Percentiles rank a stretch among this genome's conserved stretches.
Evolutionary conservation across 495 filamentous ascomycete species (phyloP).

Genomic region (Podospora pseudoanserina): DNA sequence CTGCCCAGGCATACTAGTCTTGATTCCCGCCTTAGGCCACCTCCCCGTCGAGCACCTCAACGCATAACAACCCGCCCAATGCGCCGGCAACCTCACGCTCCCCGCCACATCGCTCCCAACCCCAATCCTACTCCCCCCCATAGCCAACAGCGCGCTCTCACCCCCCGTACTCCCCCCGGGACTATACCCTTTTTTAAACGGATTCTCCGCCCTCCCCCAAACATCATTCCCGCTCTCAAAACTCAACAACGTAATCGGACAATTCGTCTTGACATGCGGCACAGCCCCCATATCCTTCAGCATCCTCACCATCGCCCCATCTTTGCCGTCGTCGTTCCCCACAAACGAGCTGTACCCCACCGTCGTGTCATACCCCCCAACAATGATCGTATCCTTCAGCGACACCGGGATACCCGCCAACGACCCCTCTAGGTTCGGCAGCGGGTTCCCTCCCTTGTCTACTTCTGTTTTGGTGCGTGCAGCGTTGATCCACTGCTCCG

Average conservation of each 20-base stretch:
- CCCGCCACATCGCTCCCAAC: conserved; percentile 94
- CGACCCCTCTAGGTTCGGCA: conserved; percentile 58
- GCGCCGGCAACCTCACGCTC: conserved; percentile 82
- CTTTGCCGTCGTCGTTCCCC: conserved; percentile 57
- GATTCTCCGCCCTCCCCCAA: conserved; percentile 79
- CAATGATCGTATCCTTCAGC: conserved; percentile 81
- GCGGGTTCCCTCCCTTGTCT: conserved; percentile 54
- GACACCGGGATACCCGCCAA: conserved; percentile 87
- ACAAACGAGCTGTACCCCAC: conserved; percentile 77
- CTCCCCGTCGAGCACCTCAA: conserved; percentile 91
- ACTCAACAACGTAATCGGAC: conserved; percentile 86
- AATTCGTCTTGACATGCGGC: conserved; percentile 91
- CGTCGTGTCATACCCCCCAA: conserved; percentile 81
- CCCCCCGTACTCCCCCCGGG: conserved; percentile 92
- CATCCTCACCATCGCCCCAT: conserved; percentile 72
- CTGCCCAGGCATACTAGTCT: conserved; percentile 90
- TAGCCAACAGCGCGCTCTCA: conserved; percentile 78
- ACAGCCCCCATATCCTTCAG: conserved; percentile 94
- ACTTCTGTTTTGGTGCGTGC: not conserved
- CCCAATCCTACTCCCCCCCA: conserved; percentile 79
- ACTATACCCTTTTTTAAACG: conserved; percentile 77
- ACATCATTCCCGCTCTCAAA: conserved; percentile 93
- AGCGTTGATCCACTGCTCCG: conserved; percentile 64
- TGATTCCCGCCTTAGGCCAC: conserved; percentile 83
- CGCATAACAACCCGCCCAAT: conserved; percentile 87